Evolutionary conservation across 495 filamentous ascomycete species (phyloP), one percentile per base, ranked within the genome.

Genomic region (Aspergillus panamensis): DNA sequence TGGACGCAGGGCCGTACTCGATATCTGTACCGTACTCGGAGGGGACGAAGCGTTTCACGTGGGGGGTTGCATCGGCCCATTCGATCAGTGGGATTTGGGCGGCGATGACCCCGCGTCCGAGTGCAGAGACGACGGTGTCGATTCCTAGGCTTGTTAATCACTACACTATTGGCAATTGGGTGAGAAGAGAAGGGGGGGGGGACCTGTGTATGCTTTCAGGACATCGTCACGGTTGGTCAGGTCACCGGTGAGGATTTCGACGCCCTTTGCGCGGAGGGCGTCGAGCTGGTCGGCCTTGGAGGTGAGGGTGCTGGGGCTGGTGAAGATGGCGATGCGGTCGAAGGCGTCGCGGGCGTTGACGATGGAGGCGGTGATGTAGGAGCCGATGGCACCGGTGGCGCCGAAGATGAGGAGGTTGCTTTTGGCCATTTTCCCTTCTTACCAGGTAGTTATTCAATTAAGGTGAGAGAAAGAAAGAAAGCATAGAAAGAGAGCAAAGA

Each of bases 1-100:
- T 77, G 52, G 84, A 87, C 35, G 77, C 73, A 8, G 80, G 73
- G 17, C 77, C 71, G 62, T 89, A 86, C 65, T 86, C 85, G 59
- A 90, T 85, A 55, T 90, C 87, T 0, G 87, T 91, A 56, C 87
- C 87, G 62, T 86, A 90, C 65, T 90, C 87, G 17, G 83, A 87
- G 5, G 87, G 86, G 59, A 88, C 78, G 71, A 90, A 89, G 73
- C 83, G 83, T 58, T 82, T 77, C 17, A 91, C 81, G 40, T 65
- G 72, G 1, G 74, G 64, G 14, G 78, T 77, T 32, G 73, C 74
- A 47, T 83, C 81, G 37, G 85, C 85, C 12, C 86, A 74, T 48
- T 71, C 69, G 52, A 89, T 74, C 0, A 89, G 73, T 0, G 78
- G 70, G 57, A 86, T 80, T 63, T 89, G 86, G 14, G 73, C 69